Evolutionary conservation across 129 eudicot species (phyloP).

Genomic region (Pseudognaphalium luteoalbum): DNA sequence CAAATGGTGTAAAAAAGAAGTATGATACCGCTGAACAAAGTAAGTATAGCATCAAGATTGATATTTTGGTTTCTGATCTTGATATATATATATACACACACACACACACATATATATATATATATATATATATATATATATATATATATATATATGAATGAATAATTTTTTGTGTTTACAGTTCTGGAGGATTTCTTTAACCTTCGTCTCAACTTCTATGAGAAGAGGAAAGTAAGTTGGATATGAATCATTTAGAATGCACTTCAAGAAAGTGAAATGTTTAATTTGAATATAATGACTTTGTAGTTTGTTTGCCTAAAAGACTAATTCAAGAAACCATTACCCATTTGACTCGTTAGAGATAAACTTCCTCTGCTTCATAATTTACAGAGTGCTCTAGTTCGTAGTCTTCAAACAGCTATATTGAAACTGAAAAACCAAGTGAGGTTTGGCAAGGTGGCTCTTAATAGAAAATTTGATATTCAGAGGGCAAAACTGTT

Average conservation of each 20-base stretch:
- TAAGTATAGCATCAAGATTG: slow-evolving; percentile 24
- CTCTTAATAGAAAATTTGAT: slow-evolving; percentile 62
- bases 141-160: too few species aligned
- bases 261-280: too few species aligned
- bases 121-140: too few species aligned
- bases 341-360: too few species aligned
- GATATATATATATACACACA: too few species aligned
- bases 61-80: not conserved
- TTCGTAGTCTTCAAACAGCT: slow-evolving; percentile 55
- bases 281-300: too few species aligned
- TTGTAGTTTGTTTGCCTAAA: too few species aligned
- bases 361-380: not conserved
- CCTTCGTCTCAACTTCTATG: slow-evolving; percentile 73
- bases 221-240: slow-evolving; percentile 61
- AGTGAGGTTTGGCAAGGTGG: slow-evolving; percentile 69
- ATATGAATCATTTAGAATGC: not conserved
- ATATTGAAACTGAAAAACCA: slow-evolving; percentile 65
- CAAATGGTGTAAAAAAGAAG: slow-evolving; percentile 70
- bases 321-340: too few species aligned
- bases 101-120: too few species aligned
- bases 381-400: slow-evolving; percentile 38
- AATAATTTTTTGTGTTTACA: too few species aligned
- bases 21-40: slow-evolving; percentile 86
- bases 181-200: too few species aligned
- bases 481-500: slow-evolving; percentile 70